Percentiles rank a stretch among this genome's conserved stretches.
Conservation (phyloP, 306 rosid genomes). For the Spatholobus suberectus region DNA sequence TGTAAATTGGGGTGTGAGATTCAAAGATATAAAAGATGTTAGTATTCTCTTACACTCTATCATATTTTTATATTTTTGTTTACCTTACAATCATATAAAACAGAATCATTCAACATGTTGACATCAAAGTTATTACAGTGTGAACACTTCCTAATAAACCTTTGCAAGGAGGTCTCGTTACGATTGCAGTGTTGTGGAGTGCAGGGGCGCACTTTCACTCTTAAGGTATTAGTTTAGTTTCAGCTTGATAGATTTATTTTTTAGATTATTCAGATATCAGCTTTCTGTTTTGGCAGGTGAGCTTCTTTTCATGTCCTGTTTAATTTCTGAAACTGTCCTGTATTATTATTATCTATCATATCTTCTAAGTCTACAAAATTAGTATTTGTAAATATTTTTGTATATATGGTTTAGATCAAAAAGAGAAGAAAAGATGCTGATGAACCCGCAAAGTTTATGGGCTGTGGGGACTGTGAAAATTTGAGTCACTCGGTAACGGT, state of each 20-base stretch:
- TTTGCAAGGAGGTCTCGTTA: conserved; percentile 89
- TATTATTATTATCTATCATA: conserved; percentile 1
- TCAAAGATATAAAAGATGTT: conserved; percentile 78
- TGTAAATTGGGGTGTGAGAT: conserved; percentile 99
- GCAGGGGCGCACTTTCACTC: conserved; percentile 85
- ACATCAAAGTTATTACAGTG: conserved; percentile 60
- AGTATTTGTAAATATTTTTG: conserved; percentile 14
- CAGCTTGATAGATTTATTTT: conserved; percentile 21
- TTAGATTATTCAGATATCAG: conserved; percentile 25
- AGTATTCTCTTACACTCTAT: conserved; percentile 49
- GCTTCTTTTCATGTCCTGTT: conserved; percentile 25
- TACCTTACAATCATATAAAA: conserved; percentile 15
- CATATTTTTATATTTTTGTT: conserved; percentile 17
- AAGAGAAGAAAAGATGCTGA: conserved; percentile 81
- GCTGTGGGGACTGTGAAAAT: conserved; percentile 96
- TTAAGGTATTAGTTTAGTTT: conserved; percentile 63
- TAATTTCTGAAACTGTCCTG: conserved; percentile 31
- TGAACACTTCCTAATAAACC: conserved; percentile 72
- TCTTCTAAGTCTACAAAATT: conserved; percentile 23
- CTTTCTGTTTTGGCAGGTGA: conserved; percentile 35
- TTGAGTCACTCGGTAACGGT: conserved; percentile 92
- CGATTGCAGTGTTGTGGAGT: conserved; percentile 82
- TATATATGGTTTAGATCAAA: conserved; percentile 63
- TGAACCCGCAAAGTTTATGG: conserved; percentile 94
- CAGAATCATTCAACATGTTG: conserved; percentile 46